phyloP scores from a whole-genome alignment of 345 rosid species.

The Raphanus sativus region DNA sequence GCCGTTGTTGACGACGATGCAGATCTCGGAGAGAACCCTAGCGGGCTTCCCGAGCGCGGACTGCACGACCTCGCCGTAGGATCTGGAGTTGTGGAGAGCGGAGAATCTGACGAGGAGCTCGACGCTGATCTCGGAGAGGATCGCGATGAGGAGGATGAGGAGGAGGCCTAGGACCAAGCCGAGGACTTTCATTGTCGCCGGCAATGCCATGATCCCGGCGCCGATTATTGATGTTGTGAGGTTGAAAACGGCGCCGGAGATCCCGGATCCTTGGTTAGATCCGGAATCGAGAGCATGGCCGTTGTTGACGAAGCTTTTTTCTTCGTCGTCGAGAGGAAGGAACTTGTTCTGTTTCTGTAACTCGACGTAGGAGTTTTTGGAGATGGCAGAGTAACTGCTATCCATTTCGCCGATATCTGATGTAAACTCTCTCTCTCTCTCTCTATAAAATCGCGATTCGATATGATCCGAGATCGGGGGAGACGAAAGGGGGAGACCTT shows the following conservation, averaged over 20 bases:
- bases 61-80: conserved; percentile 88
- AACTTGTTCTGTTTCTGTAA: conserved; percentile 49
- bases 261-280: conserved; percentile 51
- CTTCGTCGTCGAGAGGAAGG: conserved; percentile 52
- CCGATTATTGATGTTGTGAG: conserved; percentile 88
- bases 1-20: conserved; percentile 86
- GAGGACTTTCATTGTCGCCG: conserved; percentile 93
- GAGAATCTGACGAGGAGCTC: conserved; percentile 76
- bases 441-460: neutral
- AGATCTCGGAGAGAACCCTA: conserved; percentile 77
- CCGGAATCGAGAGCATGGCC: conserved; percentile 42
- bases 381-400: conserved; percentile 60
- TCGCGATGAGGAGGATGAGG: conserved; percentile 68
- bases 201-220: conserved; percentile 99
- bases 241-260: conserved; percentile 85
- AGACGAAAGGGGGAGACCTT: conserved; percentile 22
- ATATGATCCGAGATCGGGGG: neutral
- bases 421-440: too few relatives aligned
- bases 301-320: conserved; percentile 38
- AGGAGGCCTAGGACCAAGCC: conserved; percentile 68
- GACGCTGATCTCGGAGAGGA: conserved; percentile 83
- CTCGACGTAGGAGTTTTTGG: conserved; percentile 60
- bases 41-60: conserved; percentile 77
- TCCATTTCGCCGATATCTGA: conserved; percentile 53
- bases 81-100: conserved; percentile 60